Percentiles rank a stretch among this genome's conserved stretches.
Conservation (phyloP, 345 rosid genomes). For the Melaleuca quinquenervia region DNA sequence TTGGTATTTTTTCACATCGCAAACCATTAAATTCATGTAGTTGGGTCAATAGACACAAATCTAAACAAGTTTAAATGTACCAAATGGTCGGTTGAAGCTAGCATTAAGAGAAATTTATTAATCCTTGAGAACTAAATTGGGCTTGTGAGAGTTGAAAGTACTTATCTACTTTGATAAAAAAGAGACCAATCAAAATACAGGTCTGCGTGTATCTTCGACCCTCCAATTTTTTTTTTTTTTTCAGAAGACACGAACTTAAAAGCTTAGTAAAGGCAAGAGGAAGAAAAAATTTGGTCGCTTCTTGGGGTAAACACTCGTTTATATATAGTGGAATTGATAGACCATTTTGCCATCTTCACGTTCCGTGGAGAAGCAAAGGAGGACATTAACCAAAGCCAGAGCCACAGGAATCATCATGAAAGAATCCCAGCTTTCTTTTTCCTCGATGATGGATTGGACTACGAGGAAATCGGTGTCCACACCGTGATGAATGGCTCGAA, state of each 20-base stretch:
- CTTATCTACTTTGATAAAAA: background rate
- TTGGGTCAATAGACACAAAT: background rate
- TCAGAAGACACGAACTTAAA: background rate
- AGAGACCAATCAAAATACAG: background rate
- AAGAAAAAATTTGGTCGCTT: too few relatives aligned
- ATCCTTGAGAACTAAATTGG: background rate
- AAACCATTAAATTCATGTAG: background rate
- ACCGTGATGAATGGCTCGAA: background rate
- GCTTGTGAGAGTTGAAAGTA: background rate
- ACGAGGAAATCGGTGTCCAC: background rate
- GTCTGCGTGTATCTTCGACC: background rate
- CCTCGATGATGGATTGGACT: background rate
- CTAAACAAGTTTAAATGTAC: background rate
- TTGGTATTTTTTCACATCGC: background rate
- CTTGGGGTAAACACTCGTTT: too few relatives aligned
- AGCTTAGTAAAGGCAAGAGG: background rate
- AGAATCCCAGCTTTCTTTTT: background rate
- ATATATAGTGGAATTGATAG: background rate
- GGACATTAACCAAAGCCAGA: background rate
- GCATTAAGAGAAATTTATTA: background rate
- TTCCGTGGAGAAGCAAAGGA: background rate
- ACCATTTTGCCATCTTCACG: background rate
- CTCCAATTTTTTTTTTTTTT: background rate
- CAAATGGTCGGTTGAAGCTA: background rate
- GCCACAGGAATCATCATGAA: background rate